Conservation (phyloP, 2,329 filamentous ascomycete species). For the Lachnellula willkommii region DNA sequence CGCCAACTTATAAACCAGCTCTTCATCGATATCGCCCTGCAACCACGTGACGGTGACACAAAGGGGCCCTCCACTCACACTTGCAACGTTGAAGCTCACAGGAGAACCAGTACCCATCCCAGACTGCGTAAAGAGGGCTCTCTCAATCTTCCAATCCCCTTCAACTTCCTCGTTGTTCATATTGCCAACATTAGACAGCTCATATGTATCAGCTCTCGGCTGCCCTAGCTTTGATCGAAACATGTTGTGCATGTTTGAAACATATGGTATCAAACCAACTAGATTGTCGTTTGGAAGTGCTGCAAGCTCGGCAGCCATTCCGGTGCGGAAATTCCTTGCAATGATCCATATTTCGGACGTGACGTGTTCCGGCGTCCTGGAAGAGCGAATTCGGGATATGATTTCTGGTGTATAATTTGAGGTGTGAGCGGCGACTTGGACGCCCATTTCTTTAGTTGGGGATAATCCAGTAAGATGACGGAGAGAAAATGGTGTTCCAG, state of each 20-base stretch:
- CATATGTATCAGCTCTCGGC: conserved; percentile 41
- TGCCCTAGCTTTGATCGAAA: conserved; percentile 40
- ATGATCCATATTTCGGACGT: conserved; percentile 38
- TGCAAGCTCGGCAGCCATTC: conserved; percentile 35
- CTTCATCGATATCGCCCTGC: conserved; percentile 38
- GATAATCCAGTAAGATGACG: conserved; percentile 34
- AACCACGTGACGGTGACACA: conserved; percentile 45
- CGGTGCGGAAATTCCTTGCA: conserved; percentile 12
- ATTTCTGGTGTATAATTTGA: background rate
- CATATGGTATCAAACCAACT: conserved; percentile 37
- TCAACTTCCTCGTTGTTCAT: conserved; percentile 24
- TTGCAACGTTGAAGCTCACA: conserved; percentile 43
- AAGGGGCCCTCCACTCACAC: conserved; percentile 39
- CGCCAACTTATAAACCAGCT: conserved; percentile 35
- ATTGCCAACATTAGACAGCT: conserved; percentile 49
- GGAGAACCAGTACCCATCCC: conserved; percentile 40
- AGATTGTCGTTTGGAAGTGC: conserved; percentile 40
- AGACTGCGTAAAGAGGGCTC: conserved; percentile 47
- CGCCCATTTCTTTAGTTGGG: conserved; percentile 25
- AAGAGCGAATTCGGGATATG: conserved; percentile 19
- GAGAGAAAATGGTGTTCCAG: conserved; percentile 42
- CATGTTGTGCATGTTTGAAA: conserved; percentile 41
- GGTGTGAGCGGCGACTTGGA: conserved; percentile 32
- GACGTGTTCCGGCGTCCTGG: conserved; percentile 17
- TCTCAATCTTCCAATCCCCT: conserved; percentile 35